Base-by-base conservation (phyloP, 768 basidiomycete genomes). In the Podaxis sp. region DNA sequence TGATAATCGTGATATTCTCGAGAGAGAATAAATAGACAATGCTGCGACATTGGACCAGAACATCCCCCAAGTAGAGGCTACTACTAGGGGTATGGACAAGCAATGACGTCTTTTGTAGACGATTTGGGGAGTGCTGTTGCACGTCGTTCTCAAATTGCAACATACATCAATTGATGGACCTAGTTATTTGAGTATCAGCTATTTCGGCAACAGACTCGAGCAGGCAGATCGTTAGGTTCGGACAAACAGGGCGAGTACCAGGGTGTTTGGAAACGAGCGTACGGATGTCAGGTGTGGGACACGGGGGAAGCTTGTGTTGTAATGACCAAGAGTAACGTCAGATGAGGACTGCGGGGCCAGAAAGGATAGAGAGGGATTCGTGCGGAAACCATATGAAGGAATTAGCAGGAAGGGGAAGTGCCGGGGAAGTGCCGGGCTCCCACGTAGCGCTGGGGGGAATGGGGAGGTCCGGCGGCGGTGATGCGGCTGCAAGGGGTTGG, bases 401-500 rank as follows among this genome's bases (percentile, higher is more conserved):
- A 36, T 32, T 16, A 32, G 11, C 50, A 28, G 50, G 38, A 40
- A 25, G 44, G 57, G 44, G 25, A 50, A 16, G 11, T 40, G 32
- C 35, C 23, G 9, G 18, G n/a, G 58, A 25, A 54, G 63, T 62
- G 59, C 51, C 48, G 61, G 59, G 23, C 59, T 58, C 57, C 48
- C 47, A 50, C 57, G 25, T 38, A 53, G 51, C 38, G 23, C 44
- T 44, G 42, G 55, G 32, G 28, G 25, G 46, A 38, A 27, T 25
- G 28, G 59, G 6, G 55, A 52, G 62, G 60, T 61, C 68, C 67
- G 65, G 69, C 70, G 69, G 70, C 64, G 67, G 64, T 62, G 61
- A 42, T 65, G 67, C 66, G 69, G 66, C 58, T 55, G 56, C 38
- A 50, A 40, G 56, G 25, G 50, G 57, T 36, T 32, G 37, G 23